phyloP scores from a whole-genome alignment of 768 basidiomycete genomes.

The Suillus tomentosus region DNA sequence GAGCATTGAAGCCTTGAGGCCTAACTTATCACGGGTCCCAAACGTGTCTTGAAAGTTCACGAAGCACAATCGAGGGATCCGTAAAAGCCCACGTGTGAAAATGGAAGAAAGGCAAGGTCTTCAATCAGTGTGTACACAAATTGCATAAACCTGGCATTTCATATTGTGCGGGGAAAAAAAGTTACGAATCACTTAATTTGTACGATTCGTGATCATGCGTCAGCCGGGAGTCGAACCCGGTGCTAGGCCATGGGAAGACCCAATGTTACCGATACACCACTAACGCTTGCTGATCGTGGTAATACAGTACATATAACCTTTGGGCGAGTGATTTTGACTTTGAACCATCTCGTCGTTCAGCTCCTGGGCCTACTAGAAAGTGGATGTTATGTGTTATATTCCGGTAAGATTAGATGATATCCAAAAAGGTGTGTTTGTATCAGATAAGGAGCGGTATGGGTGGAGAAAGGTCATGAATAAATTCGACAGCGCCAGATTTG shows the following conservation, averaged over 20 bases:
- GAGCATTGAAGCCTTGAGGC: no score
- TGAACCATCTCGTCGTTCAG: background rate
- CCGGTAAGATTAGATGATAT: background rate
- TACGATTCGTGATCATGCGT: constrained; percentile 33
- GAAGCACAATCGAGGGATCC: no score
- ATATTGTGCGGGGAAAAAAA: no score
- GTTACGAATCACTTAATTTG: no score
- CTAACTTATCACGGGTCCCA: no score
- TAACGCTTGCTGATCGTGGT: constrained; percentile 20
- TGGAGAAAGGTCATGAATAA: constrained; percentile 1
- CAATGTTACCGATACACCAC: constrained; percentile 88
- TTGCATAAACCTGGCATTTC: no score
- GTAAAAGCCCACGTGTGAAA: no score
- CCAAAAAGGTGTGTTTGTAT: background rate
- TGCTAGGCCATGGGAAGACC: constrained; percentile 78
- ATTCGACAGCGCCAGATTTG: constrained; percentile 6
- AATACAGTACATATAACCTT: background rate
- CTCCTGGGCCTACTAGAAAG: background rate
- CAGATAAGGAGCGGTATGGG: constrained; percentile 6
- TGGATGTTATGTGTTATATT: constrained; percentile 1
- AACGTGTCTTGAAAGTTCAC: no score
- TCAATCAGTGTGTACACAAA: no score
- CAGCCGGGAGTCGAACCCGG: constrained; percentile 63
- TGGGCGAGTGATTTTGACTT: background rate
- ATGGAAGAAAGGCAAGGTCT: no score